Evolutionary conservation across 2,329 filamentous ascomycete genomes (phyloP).

Genomic region (Pseudogymnoascus sp.): DNA sequence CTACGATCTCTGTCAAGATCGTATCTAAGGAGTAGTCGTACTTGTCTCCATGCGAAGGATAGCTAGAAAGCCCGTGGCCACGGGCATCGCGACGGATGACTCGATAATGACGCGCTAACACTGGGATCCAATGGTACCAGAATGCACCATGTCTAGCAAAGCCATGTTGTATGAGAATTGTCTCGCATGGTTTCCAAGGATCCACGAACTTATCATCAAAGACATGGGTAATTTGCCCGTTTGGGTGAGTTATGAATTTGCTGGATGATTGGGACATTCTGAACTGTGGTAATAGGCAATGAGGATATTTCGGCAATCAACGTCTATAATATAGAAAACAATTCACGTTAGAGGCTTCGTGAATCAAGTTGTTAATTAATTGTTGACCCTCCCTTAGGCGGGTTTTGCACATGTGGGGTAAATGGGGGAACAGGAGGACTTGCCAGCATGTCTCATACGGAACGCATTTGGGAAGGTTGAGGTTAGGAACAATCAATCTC

Average conservation of each 20-base stretch:
- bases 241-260: conserved; percentile 1
- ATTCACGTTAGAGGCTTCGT: no score
- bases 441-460: no score
- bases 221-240: conserved; percentile 5
- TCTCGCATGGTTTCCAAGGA: conserved; percentile 18
- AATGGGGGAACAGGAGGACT: no score
- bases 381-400: no score
- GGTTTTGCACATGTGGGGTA: no score
- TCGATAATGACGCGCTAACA: conserved; percentile 26
- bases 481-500: no score
- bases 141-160: conserved; percentile 30
- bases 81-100: conserved; percentile 31
- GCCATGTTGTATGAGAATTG: conserved; percentile 33
- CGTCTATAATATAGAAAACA: no score
- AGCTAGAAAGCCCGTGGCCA: conserved; percentile 30
- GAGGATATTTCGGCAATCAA: no score
- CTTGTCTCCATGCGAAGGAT: conserved; percentile 19
- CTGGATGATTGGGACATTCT: background rate
- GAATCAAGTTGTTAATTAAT: no score
- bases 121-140: conserved; percentile 33
- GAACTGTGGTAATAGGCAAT: no score
- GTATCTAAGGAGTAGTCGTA: conserved; percentile 23
- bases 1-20: conserved; percentile 29
- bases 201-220: conserved; percentile 6
- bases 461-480: no score